Evolutionary conservation across 371 early-diverging fungal species (phyloP).

Genomic region (Syncephalis fuscata): DNA sequence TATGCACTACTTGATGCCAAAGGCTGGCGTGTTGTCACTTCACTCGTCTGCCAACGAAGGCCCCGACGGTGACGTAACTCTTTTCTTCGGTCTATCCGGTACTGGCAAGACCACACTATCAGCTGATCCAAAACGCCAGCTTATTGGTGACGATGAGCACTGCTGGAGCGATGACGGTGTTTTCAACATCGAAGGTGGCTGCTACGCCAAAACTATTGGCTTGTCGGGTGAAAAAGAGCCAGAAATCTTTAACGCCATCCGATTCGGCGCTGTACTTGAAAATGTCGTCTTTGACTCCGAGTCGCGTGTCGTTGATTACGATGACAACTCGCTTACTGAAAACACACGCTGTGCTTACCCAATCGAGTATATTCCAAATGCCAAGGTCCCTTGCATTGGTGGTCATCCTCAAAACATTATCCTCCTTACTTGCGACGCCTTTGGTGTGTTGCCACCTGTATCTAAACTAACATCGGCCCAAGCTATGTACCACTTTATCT

Average conservation of each 20-base stretch:
- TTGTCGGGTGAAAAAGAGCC: conserved; percentile 93
- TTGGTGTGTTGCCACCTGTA: conserved; percentile 93
- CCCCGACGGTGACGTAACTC: conserved; percentile 75
- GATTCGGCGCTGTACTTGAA: conserved; percentile 88
- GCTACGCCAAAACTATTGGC: conserved; percentile 95
- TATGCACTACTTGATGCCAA: conserved; percentile 97
- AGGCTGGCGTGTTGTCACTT: conserved; percentile 87
- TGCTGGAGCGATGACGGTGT: conserved; percentile 93
- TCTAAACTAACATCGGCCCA: conserved; percentile 79
- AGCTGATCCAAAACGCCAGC: conserved; percentile 80
- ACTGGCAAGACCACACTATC: conserved; percentile 97
- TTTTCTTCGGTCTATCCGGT: conserved; percentile 96
- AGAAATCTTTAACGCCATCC: conserved; percentile 92
- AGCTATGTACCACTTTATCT: conserved; percentile 97
- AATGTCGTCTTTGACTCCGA: conserved; percentile 80
- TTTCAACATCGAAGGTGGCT: conserved; percentile 98
- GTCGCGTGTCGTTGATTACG: conserved; percentile 77
- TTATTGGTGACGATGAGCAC: conserved; percentile 98
- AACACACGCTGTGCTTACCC: conserved; percentile 98
- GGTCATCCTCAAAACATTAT: conserved; percentile 93
- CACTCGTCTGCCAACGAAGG: conserved; percentile 96
- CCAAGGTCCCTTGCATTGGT: conserved; percentile 87
- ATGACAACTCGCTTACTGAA: conserved; percentile 70
- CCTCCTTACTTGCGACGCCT: conserved; percentile 94
- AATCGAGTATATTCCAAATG: conserved; percentile 91